Percentiles rank a stretch among this genome's conserved stretches.
phyloP scores from a whole-genome alignment of 257 asterid genomes.

The Gentiana dahurica region DNA sequence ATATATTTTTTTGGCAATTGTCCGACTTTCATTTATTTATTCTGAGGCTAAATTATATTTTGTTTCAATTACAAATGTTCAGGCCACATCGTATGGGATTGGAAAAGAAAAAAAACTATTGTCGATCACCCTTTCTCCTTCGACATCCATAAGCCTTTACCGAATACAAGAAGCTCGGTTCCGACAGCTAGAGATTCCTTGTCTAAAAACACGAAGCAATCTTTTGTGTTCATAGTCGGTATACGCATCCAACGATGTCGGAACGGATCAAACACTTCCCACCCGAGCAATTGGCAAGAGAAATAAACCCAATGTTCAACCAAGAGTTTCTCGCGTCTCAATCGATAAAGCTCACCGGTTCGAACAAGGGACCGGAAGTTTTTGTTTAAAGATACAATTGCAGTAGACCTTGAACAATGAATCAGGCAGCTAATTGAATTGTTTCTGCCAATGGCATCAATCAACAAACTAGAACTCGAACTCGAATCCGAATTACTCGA shows the following conservation, averaged over 20 bases:
- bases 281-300: slow-evolving; percentile 84
- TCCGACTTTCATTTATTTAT: no score
- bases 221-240: slow-evolving; percentile 64
- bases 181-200: slow-evolving; percentile 97
- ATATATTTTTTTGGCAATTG: no score
- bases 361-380: slow-evolving; percentile 63
- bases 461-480: slow-evolving; percentile 26
- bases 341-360: slow-evolving; percentile 57
- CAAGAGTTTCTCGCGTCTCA: slow-evolving; percentile 48
- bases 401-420: slow-evolving; percentile 68
- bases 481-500: slow-evolving; percentile 33
- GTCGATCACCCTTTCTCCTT: no score
- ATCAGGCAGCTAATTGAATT: slow-evolving; percentile 72
- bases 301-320: slow-evolving; percentile 97
- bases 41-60: no score
- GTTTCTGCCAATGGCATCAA: slow-evolving; percentile 66
- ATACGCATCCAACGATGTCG: slow-evolving; percentile 86
- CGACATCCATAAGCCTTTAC: slow-evolving; percentile 22
- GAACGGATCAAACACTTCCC: slow-evolving; percentile 93
- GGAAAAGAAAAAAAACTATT: no score
- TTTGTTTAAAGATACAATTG: slow-evolving; percentile 57
- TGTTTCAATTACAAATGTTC: no score
- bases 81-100: no score
- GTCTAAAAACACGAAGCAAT: slow-evolving; percentile 59
- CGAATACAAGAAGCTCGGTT: slow-evolving; percentile 90